A percentile compares a stretch with the other conserved stretches of the same genome.
These are phyloP conservation scores for Thermomucor indicae-seudaticae DNA, from an alignment of 371 early-diverging fungal species.

Conservation along the genomic window DNA sequence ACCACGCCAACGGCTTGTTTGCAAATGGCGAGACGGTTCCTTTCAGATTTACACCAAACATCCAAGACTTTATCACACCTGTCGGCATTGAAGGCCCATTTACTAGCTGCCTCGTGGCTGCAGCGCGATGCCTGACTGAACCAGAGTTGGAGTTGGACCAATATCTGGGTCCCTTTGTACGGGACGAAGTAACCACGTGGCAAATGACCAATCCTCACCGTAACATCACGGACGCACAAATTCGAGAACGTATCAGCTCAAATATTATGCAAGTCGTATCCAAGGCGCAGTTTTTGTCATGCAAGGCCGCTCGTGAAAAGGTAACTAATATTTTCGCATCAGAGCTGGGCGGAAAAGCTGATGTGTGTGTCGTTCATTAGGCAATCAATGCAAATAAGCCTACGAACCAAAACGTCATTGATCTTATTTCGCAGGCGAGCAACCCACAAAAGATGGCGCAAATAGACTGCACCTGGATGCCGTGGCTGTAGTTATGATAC, in stretches of 20 bases:
- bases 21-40: slow-evolving; percentile 80
- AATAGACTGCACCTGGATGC: slow-evolving; percentile 88
- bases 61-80: slow-evolving; percentile 91
- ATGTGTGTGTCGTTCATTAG: slow-evolving; percentile 7
- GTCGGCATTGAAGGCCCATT: slow-evolving; percentile 93
- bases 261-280: slow-evolving; percentile 72
- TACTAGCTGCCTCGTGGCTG: slow-evolving; percentile 73
- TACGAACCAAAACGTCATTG: slow-evolving; percentile 77
- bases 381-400: slow-evolving; percentile 48
- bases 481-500: slow-evolving; percentile 81
- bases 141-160: slow-evolving; percentile 83
- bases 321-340: too few species aligned
- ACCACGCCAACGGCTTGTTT: slow-evolving; percentile 29
- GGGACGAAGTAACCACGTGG: slow-evolving; percentile 87
- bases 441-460: slow-evolving; percentile 91
- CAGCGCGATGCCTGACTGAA: slow-evolving; percentile 73
- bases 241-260: slow-evolving; percentile 59
- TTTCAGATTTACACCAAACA: slow-evolving; percentile 96
- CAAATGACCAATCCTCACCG: slow-evolving; percentile 59
- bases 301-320: slow-evolving; percentile 75
- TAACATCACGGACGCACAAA: slow-evolving; percentile 53
- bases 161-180: slow-evolving; percentile 79
- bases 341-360: too few species aligned
- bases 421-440: slow-evolving; percentile 84
- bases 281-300: slow-evolving; percentile 69